Conservation (phyloP, 306 rosid genomes). For the Gillenia trifoliata region DNA sequence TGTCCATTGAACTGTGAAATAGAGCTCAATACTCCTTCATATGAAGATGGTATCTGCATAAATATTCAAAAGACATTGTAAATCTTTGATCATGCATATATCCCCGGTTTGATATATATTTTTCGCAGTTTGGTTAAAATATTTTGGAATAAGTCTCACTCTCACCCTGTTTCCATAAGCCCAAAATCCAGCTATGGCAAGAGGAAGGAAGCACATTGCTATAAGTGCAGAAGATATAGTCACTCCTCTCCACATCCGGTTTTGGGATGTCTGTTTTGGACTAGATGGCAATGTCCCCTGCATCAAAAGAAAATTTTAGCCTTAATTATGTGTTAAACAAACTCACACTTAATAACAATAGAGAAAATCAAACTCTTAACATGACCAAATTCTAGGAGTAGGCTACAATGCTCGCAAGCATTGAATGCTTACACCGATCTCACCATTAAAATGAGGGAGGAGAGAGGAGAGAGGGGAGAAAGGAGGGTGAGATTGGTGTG, state of each 20-base stretch:
- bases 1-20: slow-evolving; percentile 27
- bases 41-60: slow-evolving; percentile 30
- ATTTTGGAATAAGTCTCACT: neutral
- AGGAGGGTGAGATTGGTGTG: no score
- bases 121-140: neutral
- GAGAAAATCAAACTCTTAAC: neutral
- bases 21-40: slow-evolving; percentile 36
- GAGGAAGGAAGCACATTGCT: slow-evolving; percentile 48
- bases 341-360: neutral
- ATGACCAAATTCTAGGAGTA: no score
- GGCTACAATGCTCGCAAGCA: no score
- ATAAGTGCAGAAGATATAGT: slow-evolving; percentile 36
- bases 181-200: slow-evolving; percentile 64
- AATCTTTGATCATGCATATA: neutral
- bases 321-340: neutral
- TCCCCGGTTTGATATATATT: neutral
- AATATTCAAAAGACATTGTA: neutral
- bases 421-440: no score
- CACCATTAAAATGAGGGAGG: no score
- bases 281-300: slow-evolving; percentile 73
- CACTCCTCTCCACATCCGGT: slow-evolving; percentile 53
- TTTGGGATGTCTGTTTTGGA: slow-evolving; percentile 22
- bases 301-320: neutral
- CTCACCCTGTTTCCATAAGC: slow-evolving; percentile 57
- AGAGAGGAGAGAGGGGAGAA: no score